These are phyloP conservation scores for Auricularia heimuer DNA, from an alignment of 768 basidiomycete genomes.

Conservation along the genomic window DNA sequence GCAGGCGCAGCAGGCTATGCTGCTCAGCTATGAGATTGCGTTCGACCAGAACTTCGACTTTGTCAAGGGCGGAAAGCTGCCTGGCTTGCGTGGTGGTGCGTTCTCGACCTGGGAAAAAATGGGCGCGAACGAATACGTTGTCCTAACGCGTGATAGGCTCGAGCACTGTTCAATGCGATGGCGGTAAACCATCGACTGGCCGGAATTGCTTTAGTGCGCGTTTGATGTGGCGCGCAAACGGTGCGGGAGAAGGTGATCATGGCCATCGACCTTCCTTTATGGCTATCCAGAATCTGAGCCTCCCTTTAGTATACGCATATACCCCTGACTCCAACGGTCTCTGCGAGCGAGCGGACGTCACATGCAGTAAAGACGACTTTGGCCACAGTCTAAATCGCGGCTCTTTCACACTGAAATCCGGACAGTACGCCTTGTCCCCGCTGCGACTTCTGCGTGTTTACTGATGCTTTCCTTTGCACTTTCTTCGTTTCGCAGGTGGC, in stretches of 20 bases:
- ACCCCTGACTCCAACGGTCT: slow-evolving; percentile 47
- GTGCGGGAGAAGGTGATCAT: slow-evolving; percentile 66
- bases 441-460: not conserved
- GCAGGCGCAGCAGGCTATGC: slow-evolving; percentile 48
- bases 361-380: slow-evolving; percentile 40
- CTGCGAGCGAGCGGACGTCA: not conserved
- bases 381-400: slow-evolving; percentile 27
- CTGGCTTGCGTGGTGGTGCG: slow-evolving; percentile 62
- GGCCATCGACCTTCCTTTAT: not conserved
- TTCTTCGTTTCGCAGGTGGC: slow-evolving; percentile 40
- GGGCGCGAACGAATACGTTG: no score
- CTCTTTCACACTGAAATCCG: not conserved
- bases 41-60: slow-evolving; percentile 58
- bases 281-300: not conserved
- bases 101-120: no score
- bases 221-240: slow-evolving; percentile 65
- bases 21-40: slow-evolving; percentile 65
- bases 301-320: slow-evolving; percentile 62
- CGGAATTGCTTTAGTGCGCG: slow-evolving; percentile 62
- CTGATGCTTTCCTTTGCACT: slow-evolving; percentile 1
- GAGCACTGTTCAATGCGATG: slow-evolving; percentile 37
- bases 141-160: not conserved
- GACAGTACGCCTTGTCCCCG: slow-evolving; percentile 24
- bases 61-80: slow-evolving; percentile 68
- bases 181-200: slow-evolving; percentile 55